Evolutionary conservation across 441 rosid species (phyloP).

Genomic region (Dalechampia spathulata): DNA sequence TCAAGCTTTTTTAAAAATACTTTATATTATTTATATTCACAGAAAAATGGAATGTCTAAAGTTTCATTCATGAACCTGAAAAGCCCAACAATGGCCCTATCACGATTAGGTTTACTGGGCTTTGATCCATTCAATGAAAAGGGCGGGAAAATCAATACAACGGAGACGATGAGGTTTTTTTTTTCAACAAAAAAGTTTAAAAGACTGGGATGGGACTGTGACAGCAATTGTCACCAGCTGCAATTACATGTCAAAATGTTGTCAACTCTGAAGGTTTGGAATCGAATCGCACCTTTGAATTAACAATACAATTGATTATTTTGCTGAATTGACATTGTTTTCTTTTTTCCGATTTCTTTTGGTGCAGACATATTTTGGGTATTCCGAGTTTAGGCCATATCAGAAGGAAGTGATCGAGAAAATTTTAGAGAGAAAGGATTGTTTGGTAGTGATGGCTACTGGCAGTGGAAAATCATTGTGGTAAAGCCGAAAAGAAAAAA

Average conservation of each 20-base stretch:
- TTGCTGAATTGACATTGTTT: no score
- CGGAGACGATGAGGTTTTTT: neutral
- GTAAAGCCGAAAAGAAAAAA: constrained; percentile 11
- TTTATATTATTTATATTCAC: no score
- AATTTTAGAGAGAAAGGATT: constrained; percentile 27
- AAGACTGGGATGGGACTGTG: no score
- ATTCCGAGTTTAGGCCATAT: constrained; percentile 30
- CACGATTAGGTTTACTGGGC: neutral
- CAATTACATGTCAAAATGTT: constrained; percentile 6
- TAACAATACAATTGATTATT: no score
- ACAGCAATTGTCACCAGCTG: no score
- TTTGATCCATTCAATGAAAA: neutral
- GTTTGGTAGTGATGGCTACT: constrained; percentile 51
- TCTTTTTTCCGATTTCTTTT: neutral
- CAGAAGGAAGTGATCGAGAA: constrained; percentile 41
- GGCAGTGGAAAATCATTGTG: constrained; percentile 50
- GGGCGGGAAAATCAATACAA: neutral
- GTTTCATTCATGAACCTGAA: no score
- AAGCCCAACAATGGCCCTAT: neutral
- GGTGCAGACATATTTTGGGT: constrained; percentile 36
- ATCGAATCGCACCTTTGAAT: neutral
- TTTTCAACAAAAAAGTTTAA: no score
- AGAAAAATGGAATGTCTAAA: no score
- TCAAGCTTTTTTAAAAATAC: no score
- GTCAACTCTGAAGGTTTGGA: constrained; percentile 21